Evolutionary conservation across 306 rosid genomes (phyloP).

Genomic region (Quercus aquifolioides): DNA sequence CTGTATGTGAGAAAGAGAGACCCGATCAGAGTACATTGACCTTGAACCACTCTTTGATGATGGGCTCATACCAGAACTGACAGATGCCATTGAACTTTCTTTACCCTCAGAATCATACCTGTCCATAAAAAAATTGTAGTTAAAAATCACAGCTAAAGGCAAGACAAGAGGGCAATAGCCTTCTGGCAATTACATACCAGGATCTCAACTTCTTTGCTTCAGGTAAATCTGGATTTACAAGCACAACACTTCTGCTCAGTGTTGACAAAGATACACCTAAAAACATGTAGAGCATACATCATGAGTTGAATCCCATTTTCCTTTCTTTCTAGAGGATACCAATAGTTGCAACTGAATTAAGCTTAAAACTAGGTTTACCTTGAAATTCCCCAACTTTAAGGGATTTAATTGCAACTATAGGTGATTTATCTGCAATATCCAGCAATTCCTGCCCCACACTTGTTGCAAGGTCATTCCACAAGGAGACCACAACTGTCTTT

Average conservation of each 20-base stretch:
- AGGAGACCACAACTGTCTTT: constrained; percentile 80
- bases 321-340: neutral
- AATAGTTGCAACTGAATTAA: neutral
- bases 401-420: constrained; percentile 77
- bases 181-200: constrained; percentile 46
- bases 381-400: constrained; percentile 90
- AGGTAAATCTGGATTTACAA: constrained; percentile 66
- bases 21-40: constrained; percentile 77
- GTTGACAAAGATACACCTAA: constrained; percentile 90
- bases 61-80: constrained; percentile 55
- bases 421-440: constrained; percentile 61
- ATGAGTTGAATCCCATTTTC: neutral
- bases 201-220: constrained; percentile 71
- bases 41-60: constrained; percentile 41
- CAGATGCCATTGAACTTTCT: constrained; percentile 60
- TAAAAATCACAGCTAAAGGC: neutral
- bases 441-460: constrained; percentile 71
- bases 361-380: constrained; percentile 37
- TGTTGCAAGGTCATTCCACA: constrained; percentile 95
- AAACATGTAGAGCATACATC: neutral
- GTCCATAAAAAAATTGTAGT: neutral
- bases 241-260: constrained; percentile 49
- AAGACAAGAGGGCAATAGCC: neutral
- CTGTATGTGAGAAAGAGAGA: constrained; percentile 48
- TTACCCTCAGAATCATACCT: constrained; percentile 96